phyloP scores from a whole-genome alignment of 2,329 filamentous ascomycete species.

The Diaporthe batatas region DNA sequence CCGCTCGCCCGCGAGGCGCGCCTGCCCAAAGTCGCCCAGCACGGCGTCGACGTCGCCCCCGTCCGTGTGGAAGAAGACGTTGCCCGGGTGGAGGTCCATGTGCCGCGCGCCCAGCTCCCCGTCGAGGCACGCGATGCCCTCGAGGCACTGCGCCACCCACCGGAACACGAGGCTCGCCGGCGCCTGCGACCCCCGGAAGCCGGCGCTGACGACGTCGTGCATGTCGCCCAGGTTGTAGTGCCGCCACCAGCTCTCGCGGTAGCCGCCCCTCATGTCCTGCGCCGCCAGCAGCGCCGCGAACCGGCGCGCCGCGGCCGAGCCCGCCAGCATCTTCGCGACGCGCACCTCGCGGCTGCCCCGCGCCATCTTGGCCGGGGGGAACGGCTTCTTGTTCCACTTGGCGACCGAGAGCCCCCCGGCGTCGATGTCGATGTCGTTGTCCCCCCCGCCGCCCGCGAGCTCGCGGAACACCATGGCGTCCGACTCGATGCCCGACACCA shows the following conservation, averaged over 20 bases:
- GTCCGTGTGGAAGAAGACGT: background rate
- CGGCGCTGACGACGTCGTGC: too few species aligned
- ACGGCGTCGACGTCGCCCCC: background rate
- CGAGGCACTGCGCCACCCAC: background rate
- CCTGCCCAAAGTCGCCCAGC: background rate
- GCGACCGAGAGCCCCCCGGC: background rate
- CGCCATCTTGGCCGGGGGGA: background rate
- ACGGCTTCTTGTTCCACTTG: background rate
- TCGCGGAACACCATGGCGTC: background rate
- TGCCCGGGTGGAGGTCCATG: background rate
- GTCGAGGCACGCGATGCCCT: background rate
- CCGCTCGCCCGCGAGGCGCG: background rate
- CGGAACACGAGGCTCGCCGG: slow-evolving; percentile 7
- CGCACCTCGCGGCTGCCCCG: background rate
- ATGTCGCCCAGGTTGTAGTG: background rate
- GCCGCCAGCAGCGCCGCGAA: background rate
- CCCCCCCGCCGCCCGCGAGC: background rate
- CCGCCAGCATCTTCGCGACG: background rate
- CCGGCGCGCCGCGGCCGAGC: background rate
- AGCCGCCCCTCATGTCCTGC: background rate
- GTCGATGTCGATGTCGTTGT: background rate
- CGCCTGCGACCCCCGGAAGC: too few species aligned
- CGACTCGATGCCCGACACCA: slow-evolving; percentile 3
- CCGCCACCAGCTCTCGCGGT: background rate
- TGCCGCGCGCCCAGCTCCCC: background rate